Evolutionary conservation across 208 protist genomes (phyloP), one percentile per base, ranked within the genome.

Genomic region (Porcisia hertigi): DNA sequence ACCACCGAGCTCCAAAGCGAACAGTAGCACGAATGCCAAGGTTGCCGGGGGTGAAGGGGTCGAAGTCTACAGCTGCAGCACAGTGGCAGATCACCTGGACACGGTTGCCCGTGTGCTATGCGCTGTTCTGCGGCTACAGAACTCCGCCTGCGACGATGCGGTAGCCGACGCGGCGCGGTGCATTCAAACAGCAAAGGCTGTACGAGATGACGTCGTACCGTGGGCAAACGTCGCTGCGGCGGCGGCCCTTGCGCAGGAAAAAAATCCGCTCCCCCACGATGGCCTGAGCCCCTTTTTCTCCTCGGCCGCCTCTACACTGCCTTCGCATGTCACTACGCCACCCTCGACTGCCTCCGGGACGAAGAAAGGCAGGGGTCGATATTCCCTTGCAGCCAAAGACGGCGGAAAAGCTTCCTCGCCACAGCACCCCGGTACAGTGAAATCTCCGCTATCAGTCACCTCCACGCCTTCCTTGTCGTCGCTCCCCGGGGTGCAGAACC

Each of bases 21-120:
- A n/a, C 64, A 59, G 23, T 39, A 34, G 39, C 39, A 18, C 45
- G 0, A 47, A 12, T 12, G 9, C 60, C 3, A 78, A 77, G 75
- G 41, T 57, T 49, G n/a, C 69, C 3, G 69, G 58, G 5, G 62
- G 55, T 9, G 78, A 82, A 16, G 54, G 41, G 7, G 71, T 73
- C 11, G 53, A 71, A 18, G 18, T 49, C 36, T 82, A 75, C 78
- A 47, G 43, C 20, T 77, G 78, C 39, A 60, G 54, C 59, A 75
- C 78, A 58, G 47, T 62, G 12, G 66, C 72, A 0, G 78, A 82
- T 52, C 78, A 82, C 58, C 69, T 78, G 20, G 78, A 82, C 66
- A 82, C 73, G 34, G 69, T 82, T 11, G 78, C 78, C 36, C 78
- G 78, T 18, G 60, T 74, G 57, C 54, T 82, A 34, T 58, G 78